Evolutionary conservation across 495 filamentous ascomycete genomes (phyloP).

Genomic region (Daldinia bambusicola): DNA sequence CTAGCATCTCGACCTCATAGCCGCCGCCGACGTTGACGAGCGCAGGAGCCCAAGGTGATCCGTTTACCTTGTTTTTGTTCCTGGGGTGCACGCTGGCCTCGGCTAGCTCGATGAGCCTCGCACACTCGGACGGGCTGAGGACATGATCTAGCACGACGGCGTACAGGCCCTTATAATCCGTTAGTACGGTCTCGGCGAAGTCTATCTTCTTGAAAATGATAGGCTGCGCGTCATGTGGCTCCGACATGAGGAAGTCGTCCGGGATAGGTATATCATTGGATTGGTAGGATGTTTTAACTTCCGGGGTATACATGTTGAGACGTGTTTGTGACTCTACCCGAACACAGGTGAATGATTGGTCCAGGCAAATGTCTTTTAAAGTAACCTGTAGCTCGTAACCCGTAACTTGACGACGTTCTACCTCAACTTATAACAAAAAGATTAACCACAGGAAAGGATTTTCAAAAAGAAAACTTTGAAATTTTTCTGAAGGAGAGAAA

Average conservation of each 20-base stretch:
- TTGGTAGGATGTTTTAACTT: conserved; percentile 40
- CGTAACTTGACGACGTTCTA: neutral
- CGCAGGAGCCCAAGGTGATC: conserved; percentile 66
- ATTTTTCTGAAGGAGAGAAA: neutral
- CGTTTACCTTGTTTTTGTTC: conserved; percentile 27
- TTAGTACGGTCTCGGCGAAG: conserved; percentile 61
- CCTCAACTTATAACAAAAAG: too few species aligned
- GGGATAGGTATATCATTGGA: conserved; percentile 51
- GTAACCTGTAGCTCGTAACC: neutral
- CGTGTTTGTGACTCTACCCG: neutral
- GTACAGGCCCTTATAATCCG: conserved; percentile 64
- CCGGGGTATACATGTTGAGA: conserved; percentile 1
- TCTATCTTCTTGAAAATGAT: conserved; percentile 59
- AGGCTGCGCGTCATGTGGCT: conserved; percentile 46
- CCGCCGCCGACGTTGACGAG: conserved; percentile 76
- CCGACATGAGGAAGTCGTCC: conserved; percentile 46
- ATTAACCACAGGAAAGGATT: too few species aligned
- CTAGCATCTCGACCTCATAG: conserved; percentile 63
- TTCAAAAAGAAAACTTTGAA: neutral
- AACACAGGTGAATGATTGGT: neutral
- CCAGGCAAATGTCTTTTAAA: neutral
- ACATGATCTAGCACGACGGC: conserved; percentile 74
- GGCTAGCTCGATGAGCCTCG: conserved; percentile 64
- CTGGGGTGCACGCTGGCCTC: conserved; percentile 58
- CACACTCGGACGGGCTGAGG: conserved; percentile 69